Evolutionary conservation across 768 basidiomycete species (phyloP), one percentile per base, ranked within the genome.

Genomic region (Dioszegia crocea): DNA sequence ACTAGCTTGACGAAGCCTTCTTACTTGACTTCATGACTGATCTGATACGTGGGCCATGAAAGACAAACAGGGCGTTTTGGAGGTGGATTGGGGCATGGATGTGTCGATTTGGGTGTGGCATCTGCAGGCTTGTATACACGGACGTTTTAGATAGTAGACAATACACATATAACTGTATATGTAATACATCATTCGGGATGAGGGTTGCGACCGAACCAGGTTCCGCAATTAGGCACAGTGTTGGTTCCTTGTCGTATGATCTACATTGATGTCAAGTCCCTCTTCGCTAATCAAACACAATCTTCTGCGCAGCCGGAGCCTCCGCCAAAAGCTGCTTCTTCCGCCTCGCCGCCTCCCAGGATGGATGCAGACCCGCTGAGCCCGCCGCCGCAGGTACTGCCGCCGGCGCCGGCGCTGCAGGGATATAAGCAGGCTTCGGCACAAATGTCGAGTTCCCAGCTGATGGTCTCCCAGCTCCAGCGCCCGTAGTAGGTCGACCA

Each of bases 331-430:
- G 64, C 71, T 58, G 67, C 68, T 61, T 79, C 77, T 63, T 76
- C 75, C 84, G 86, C 77, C 82, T 83, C 79, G 93, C 97, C 5
- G 96, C 96, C 76, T 89, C 89, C 94, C 96, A 99, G 14, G 91
- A 94, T 1, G 96, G 94, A 78, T 99, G 96, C 56, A 96, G 64
- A 29, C 83, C 80, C n/a, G 51, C 8, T 17, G 30, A 30, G 3
- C 11, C 16, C 24, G 49, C n/a, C 16, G 30, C 17, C 19, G 46
- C 50, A 8, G 40, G 10, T n/a, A n/a, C n/a, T n/a, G n/a, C n/a
- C n/a, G 41, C n/a, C 16, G 23, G 44, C 11, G 41, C 29, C n/a
- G 43, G 29, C 16, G 56, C 31, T 17, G 39, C 23, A 30, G 53
- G 52, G 29, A 44, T 54, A 29, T 52, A 40, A 17, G 56, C 45